Base-by-base conservation (phyloP, 2,329 filamentous ascomycete genomes). In the Aspergillus hiratsukae region DNA sequence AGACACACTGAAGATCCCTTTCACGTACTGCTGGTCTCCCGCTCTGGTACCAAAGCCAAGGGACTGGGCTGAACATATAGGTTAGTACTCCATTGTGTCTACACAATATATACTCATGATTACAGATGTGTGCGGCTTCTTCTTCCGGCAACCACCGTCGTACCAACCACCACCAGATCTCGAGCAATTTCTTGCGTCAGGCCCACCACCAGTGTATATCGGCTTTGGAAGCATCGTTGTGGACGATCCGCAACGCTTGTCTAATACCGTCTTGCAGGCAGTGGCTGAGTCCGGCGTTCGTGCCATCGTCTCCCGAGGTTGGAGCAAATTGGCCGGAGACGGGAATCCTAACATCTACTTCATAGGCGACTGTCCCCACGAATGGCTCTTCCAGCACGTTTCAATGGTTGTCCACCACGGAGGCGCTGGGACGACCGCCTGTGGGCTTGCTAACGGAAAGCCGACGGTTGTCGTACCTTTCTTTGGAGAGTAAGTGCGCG, bases 341-440 rank as follows among this genome's bases (percentile, higher is more conserved):
- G 65, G 63, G 9, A 63, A 60, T 45, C 57, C 61, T 3, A 70
- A 75, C 41, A 71, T 83, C 8, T 79, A 80, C 56, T 80, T 79
- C 60, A 68, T 85, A 4, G 81, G 76, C 3, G 81, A 85, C 58
- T 80, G 77, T 53, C 83, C 82, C 1, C 81, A 84, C 53, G 80
- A 84, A 56, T 85, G 82, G 83, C 72, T 85, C 0, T 85, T 85
- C 59, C 75, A 81, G 57, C 74, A 77, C 17, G 81, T 85, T 1
- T 75, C 79, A 0, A 77, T 76, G 14, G 82, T 85, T 0, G 75
- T 85, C 0, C 83, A 86, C 57, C 82, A 86, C 52, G 83, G 83
- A 21, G 83, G 83, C 7, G 83, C 83, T 14, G 83, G 83, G 3
- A 85, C 82, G 0, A 84, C 83, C 2, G 81, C 83, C 1, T 79